Evolutionary conservation across 805 yeast species (phyloP).

Genomic region (Tetrapisispora arboricola): DNA sequence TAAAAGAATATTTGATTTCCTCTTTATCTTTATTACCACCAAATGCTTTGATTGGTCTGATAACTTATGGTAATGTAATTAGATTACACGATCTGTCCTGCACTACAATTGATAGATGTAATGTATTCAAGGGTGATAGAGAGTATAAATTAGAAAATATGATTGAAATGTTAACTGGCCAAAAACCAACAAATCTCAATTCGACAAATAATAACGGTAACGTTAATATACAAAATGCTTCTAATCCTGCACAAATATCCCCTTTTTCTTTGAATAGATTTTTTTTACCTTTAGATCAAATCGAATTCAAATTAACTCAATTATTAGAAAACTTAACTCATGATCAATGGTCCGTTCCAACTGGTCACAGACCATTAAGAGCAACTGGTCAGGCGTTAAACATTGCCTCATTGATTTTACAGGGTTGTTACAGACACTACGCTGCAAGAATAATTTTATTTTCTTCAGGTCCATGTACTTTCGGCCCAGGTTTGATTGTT

Average conservation of each 20-base stretch:
- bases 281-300: slow-evolving; percentile 61
- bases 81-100: slow-evolving; percentile 78
- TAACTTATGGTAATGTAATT: slow-evolving; percentile 79
- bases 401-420: slow-evolving; percentile 73
- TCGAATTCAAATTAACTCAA: slow-evolving; percentile 75
- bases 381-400: slow-evolving; percentile 89
- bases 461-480: slow-evolving; percentile 92
- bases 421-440: slow-evolving; percentile 70
- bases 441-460: slow-evolving; percentile 87
- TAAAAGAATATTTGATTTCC: slow-evolving; percentile 69
- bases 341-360: slow-evolving; percentile 85
- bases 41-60: slow-evolving; percentile 76
- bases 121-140: slow-evolving; percentile 81
- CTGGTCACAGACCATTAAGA: slow-evolving; percentile 77
- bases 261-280: slow-evolving; percentile 48
- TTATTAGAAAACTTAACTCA: slow-evolving; percentile 65
- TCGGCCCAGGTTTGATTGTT: slow-evolving; percentile 90
- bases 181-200: slow-evolving; percentile 31
- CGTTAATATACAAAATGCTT: background rate
- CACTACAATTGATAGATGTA: slow-evolving; percentile 58
- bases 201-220: slow-evolving; percentile 10
- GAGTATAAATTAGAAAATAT: slow-evolving; percentile 53
- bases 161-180: slow-evolving; percentile 53
- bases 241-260: slow-evolving; percentile 27
- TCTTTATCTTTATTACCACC: slow-evolving; percentile 78